A percentile compares a stretch with the other conserved stretches of the same genome.
Conservation (phyloP, 192 early-diverging fungal species). For the Mortierella alpina region DNA sequence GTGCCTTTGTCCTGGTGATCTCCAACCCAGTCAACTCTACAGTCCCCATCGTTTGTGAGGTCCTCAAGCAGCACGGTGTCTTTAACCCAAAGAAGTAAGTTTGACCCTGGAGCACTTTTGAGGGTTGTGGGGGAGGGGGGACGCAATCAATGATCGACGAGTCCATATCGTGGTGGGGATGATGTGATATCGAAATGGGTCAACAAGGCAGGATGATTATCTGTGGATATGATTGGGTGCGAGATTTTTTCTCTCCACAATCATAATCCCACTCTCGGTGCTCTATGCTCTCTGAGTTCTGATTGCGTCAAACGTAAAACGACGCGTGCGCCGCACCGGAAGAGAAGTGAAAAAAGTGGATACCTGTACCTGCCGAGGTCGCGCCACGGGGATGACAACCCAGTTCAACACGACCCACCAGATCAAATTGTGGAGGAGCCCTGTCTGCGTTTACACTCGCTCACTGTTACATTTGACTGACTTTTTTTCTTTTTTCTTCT, state of each 20-base stretch:
- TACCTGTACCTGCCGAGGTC: too few species aligned
- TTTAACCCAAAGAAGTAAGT: slow-evolving; percentile 81
- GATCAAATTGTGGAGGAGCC: too few species aligned
- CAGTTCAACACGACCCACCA: too few species aligned
- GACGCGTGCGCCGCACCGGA: not conserved
- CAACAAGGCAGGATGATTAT: slow-evolving; percentile 54
- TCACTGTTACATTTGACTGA: not conserved
- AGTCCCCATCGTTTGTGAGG: slow-evolving; percentile 94
- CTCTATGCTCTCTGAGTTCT: not conserved
- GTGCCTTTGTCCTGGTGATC: slow-evolving; percentile 87
- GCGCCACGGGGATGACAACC: too few species aligned
- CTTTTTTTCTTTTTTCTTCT: not conserved
- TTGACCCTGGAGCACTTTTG: not conserved
- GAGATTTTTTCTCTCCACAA: not conserved
- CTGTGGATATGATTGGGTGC: not conserved
- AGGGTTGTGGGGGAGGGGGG: not conserved
- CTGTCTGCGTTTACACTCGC: not conserved
- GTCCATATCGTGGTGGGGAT: not conserved
- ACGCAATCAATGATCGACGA: slow-evolving; percentile 35
- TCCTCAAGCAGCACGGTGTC: slow-evolving; percentile 86
- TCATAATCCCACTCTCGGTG: not conserved
- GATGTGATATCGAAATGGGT: not conserved
- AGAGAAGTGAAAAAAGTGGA: not conserved
- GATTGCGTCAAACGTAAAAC: not conserved
- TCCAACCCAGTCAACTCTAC: slow-evolving; percentile 98